Evolutionary conservation across 306 rosid genomes (phyloP), one percentile per base, ranked within the genome.

Genomic region (Casuarina glauca): DNA sequence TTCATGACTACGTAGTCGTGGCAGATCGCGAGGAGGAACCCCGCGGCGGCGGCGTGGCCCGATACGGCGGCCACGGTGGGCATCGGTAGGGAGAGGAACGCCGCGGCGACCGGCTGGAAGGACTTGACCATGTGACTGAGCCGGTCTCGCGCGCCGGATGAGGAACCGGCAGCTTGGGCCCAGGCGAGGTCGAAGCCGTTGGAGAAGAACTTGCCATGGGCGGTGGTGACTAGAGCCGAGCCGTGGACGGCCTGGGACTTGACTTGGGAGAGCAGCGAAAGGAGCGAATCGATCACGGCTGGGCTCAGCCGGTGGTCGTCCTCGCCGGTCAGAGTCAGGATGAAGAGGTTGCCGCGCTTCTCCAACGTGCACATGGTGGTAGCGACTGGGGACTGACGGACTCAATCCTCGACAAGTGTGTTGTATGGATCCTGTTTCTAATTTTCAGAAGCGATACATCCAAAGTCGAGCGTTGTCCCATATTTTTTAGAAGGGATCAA

Each of bases 1-100:
- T 93, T 81, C 97, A 91, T 88, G 1, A 87, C 17, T 67, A 93
- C 10, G 80, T 91, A 88, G 62, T 91, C 97, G 77, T 93, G 97
- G 73, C 90, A 2, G 9, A 85, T 72, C 10, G 96, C 93, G 0
- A 91, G 61, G 0, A 86, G 0, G 80, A 93, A 73, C 0, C 97
- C 94, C 1, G 89, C 93, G 0, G 87, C 93, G 62, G 86, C 88
- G 15, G 89, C 87, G 62, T 93, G 97, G 72, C 96, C 97, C 48
- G 82, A 72, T 15, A 93, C 50, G 73, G 89, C 91, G 61, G 91
- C 96, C 73, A 93, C 48, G 0, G 97, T 89, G 0, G 96, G 97
- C 86, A 93, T 86, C 0, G 91, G 96, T 50, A 93, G 89, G 2
- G 90, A 85, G 16, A 90, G 73, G 20, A 91, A 69, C 35, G 86